These are phyloP conservation scores for Pyrus communis DNA, from an alignment of 306 rosid species.

Conservation along the genomic window DNA sequence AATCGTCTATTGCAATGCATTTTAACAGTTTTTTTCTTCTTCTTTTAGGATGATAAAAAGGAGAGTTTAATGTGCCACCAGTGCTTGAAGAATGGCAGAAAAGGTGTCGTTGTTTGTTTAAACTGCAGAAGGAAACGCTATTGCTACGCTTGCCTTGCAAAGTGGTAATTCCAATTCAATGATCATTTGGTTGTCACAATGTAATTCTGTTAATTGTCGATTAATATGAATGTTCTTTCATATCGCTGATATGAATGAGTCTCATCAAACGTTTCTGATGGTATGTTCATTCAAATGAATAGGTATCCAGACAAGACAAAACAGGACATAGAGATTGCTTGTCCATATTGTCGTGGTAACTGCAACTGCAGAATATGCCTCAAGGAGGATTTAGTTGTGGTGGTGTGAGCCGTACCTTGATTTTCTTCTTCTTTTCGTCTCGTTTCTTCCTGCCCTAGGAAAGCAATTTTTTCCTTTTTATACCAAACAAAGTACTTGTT, in stretches of 20 bases:
- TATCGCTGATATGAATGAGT: background rate
- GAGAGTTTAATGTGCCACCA: conserved; percentile 51
- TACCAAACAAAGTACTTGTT: conserved; percentile 7
- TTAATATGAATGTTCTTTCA: background rate
- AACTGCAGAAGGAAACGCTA: conserved; percentile 50
- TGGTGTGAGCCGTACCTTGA: conserved; percentile 28
- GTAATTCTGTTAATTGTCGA: background rate
- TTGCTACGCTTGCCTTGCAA: conserved; percentile 54
- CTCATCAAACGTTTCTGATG: conserved; percentile 16
- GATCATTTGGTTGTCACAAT: too few species aligned
- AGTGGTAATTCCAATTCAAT: conserved; percentile 34
- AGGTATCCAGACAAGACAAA: conserved; percentile 56
- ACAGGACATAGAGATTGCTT: conserved; percentile 37
- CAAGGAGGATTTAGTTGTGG: conserved; percentile 33
- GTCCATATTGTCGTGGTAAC: conserved; percentile 50
- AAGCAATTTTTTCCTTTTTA: background rate
- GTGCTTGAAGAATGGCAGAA: conserved; percentile 36
- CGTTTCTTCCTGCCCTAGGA: conserved; percentile 2
- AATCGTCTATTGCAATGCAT: background rate
- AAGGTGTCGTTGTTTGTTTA: conserved; percentile 31
- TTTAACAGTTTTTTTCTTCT: conserved; percentile 7
- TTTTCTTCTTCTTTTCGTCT: conserved; percentile 9
- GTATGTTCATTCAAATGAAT: conserved; percentile 8
- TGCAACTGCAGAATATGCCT: conserved; percentile 62
- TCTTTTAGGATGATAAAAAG: conserved; percentile 33